Conservation (phyloP, 2,329 filamentous ascomycete genomes). For the Aphanoascus verrucosus region DNA sequence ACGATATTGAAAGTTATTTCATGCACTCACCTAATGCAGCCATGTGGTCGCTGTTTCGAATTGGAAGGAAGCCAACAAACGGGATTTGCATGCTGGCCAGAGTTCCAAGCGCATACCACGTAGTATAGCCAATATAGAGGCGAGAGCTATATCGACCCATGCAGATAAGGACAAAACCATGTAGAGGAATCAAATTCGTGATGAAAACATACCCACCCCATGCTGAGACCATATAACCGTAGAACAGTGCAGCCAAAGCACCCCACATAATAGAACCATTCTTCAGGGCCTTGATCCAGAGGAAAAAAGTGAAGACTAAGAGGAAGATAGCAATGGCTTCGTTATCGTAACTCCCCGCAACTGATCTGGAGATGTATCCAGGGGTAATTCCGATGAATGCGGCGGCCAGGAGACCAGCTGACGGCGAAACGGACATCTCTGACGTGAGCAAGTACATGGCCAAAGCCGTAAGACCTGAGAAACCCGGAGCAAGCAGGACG, state of each 20-base stretch:
- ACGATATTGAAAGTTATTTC: not conserved
- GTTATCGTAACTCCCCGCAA: constrained; percentile 97
- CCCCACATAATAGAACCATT: constrained; percentile 95
- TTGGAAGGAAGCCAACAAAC: constrained; percentile 92
- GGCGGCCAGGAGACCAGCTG: constrained; percentile 86
- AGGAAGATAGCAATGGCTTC: constrained; percentile 99
- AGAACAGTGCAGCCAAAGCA: constrained; percentile 85
- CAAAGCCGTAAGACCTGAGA: constrained; percentile 85
- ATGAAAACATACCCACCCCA: constrained; percentile 99
- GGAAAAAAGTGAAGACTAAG: constrained; percentile 93
- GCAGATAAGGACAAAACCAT: constrained; percentile 84
- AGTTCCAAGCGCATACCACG: constrained; percentile 94
- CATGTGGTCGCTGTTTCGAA: constrained; percentile 98
- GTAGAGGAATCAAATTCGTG: constrained; percentile 88
- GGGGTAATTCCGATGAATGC: constrained; percentile 95
- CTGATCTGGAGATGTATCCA: constrained; percentile 94
- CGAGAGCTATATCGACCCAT: constrained; percentile 95
- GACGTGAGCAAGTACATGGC: constrained; percentile 91
- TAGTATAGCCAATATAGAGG: constrained; percentile 92
- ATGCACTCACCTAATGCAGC: constrained; percentile 65
- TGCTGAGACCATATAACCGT: constrained; percentile 99
- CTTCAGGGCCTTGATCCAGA: constrained; percentile 99
- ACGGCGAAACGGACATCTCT: constrained; percentile 92
- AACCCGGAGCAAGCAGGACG: constrained; percentile 86
- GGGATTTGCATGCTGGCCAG: constrained; percentile 98